phyloP scores from a whole-genome alignment of 345 rosid genomes.

The Excoecaria cochinchinensis region DNA sequence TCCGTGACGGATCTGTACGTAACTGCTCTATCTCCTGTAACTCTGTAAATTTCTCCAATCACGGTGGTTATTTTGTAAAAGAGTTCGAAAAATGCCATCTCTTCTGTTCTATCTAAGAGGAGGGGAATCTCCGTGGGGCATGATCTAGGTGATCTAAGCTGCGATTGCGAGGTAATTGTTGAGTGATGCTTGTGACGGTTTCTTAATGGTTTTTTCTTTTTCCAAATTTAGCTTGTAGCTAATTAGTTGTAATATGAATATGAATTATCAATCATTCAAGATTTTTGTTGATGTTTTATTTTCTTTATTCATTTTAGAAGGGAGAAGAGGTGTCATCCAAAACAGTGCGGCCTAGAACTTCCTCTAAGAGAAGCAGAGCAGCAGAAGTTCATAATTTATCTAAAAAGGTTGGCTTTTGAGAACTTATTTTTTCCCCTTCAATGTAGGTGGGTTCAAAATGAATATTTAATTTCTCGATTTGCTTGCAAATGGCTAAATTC shows the following conservation, averaged over 20 bases:
- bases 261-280: too few species aligned
- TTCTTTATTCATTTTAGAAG: conserved; percentile 27
- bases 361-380: conserved; percentile 87
- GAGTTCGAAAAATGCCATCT: conserved; percentile 29
- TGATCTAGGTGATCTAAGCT: too few species aligned
- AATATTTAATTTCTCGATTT: conserved; percentile 11
- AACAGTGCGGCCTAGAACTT: conserved; percentile 36
- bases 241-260: too few species aligned
- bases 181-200: too few species aligned
- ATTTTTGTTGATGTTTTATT: too few species aligned
- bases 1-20: conserved; percentile 63
- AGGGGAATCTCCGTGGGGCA: conserved; percentile 16
- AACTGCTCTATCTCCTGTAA: conserved; percentile 27
- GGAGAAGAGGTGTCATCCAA: conserved; percentile 36
- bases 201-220: too few species aligned
- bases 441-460: not conserved
- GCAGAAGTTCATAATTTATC: conserved; percentile 97
- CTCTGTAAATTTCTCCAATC: conserved; percentile 20
- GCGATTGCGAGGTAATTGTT: too few species aligned
- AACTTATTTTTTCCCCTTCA: too few species aligned
- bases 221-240: too few species aligned
- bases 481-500: conserved; percentile 16
- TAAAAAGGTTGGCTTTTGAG: conserved; percentile 60
- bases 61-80: conserved; percentile 24
- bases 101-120: conserved; percentile 18